Evolutionary conservation across 2,329 filamentous ascomycete species (phyloP).

Genomic region (Sclerotinia minor): DNA sequence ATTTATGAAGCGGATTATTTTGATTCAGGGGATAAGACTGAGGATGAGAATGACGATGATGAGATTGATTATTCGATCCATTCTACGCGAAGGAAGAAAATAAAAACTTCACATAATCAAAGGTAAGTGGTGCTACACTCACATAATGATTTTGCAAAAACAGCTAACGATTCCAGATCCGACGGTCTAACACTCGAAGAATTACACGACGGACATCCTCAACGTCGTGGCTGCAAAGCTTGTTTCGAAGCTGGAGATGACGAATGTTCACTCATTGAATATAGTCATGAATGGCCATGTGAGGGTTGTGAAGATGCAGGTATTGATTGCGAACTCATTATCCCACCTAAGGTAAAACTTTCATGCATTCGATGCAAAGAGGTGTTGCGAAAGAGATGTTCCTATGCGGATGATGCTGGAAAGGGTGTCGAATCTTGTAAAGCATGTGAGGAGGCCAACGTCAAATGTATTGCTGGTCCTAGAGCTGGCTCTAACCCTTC

Average conservation of each 20-base stretch:
- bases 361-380: constrained; percentile 34
- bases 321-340: constrained; percentile 31
- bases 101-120: constrained; percentile 20
- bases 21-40: background rate
- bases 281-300: constrained; percentile 35
- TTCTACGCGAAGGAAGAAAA: constrained; percentile 5
- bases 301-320: constrained; percentile 33
- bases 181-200: constrained; percentile 33
- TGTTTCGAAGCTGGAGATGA: constrained; percentile 35
- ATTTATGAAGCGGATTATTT: constrained; percentile 19
- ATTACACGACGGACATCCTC: constrained; percentile 32
- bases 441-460: constrained; percentile 28
- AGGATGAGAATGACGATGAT: background rate
- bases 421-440: constrained; percentile 30
- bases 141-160: no score
- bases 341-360: constrained; percentile 31
- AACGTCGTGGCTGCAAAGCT: constrained; percentile 36
- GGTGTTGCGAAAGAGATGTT: constrained; percentile 29
- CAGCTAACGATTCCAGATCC: constrained; percentile 27
- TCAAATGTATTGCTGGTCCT: constrained; percentile 32
- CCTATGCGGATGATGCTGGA: constrained; percentile 32
- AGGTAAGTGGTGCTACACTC: background rate
- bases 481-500: background rate
- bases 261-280: constrained; percentile 34
- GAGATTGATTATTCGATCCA: constrained; percentile 9